Evolutionary conservation across 2,329 filamentous ascomycete species (phyloP).

Genomic region (Aspergillus persii): DNA sequence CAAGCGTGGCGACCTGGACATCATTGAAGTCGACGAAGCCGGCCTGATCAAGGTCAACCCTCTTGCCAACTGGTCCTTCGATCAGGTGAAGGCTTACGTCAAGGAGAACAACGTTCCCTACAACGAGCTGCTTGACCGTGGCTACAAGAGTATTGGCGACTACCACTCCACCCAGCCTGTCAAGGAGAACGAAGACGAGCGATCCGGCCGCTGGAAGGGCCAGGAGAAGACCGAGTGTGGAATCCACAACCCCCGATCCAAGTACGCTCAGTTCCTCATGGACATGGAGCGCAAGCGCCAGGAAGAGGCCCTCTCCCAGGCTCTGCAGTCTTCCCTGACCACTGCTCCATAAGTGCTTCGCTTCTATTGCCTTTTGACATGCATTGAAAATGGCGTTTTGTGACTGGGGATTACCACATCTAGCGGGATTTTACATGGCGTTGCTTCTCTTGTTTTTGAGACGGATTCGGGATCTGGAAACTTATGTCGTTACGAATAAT

Average conservation of each 20-base stretch:
- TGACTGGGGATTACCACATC: conserved; percentile 12
- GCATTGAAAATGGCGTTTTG: conserved; percentile 20
- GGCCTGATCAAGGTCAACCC: conserved; percentile 98
- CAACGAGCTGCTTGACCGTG: conserved; percentile 83
- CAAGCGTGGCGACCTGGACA: conserved; percentile 82
- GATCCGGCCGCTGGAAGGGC: conserved; percentile 95
- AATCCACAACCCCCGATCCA: conserved; percentile 96
- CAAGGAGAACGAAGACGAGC: conserved; percentile 87
- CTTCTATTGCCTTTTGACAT: conserved; percentile 5
- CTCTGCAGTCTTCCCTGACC: conserved; percentile 36
- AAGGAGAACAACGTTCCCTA: conserved; percentile 85
- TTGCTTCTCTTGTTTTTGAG: conserved; percentile 10
- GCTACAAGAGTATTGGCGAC: conserved; percentile 98
- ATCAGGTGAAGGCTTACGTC: conserved; percentile 85
- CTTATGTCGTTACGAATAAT: conserved; percentile 20
- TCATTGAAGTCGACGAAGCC: conserved; percentile 89
- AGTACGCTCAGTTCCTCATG: conserved; percentile 80
- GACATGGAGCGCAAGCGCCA: conserved; percentile 69
- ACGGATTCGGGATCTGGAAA: conserved; percentile 6
- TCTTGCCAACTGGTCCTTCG: conserved; percentile 88
- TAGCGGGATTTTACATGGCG: conserved; percentile 19
- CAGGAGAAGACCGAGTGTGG: conserved; percentile 95
- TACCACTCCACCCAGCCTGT: conserved; percentile 97
- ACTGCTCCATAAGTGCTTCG: conserved; percentile 25
- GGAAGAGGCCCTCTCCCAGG: conserved; percentile 53